Percentiles rank a stretch among this genome's conserved stretches.
These are phyloP conservation scores for Podaxis sp. DNA, from an alignment of 768 basidiomycete species.

Conservation along the genomic window DNA sequence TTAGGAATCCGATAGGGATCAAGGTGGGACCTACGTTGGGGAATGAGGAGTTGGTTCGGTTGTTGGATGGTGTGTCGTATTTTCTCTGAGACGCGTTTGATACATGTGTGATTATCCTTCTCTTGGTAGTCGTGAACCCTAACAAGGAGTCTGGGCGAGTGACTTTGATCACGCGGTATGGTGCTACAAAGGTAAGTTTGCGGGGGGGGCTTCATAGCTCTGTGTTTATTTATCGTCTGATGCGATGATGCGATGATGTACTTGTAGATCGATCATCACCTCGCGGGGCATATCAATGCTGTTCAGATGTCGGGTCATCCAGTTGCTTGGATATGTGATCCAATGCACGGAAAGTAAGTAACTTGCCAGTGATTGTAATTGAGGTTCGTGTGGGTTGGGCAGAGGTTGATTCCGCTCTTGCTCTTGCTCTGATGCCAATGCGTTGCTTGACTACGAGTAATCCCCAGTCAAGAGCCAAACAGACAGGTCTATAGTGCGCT, in stretches of 20 bases:
- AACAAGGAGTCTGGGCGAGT: slow-evolving; percentile 77
- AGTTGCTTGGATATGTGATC: slow-evolving; percentile 93
- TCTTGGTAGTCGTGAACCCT: slow-evolving; percentile 75
- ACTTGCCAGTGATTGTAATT: not conserved
- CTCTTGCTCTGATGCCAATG: not conserved
- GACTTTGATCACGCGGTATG: slow-evolving; percentile 91
- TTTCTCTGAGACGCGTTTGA: not conserved
- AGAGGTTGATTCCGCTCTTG: not conserved
- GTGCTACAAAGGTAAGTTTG: slow-evolving; percentile 67
- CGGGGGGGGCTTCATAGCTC: not conserved
- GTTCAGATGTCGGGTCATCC: slow-evolving; percentile 81
- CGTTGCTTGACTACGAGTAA: not conserved
- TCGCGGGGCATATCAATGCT: slow-evolving; percentile 76
- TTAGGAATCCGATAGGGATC: slow-evolving; percentile 91
- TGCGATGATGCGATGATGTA: slow-evolving; percentile 8
- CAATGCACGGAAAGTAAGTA: slow-evolving; percentile 97
- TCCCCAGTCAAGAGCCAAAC: not conserved
- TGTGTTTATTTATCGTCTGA: not conserved
- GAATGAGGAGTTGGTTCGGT: slow-evolving; percentile 64
- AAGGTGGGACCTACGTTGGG: slow-evolving; percentile 93
- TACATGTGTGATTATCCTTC: slow-evolving; percentile 5
- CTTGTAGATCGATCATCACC: slow-evolving; percentile 64
- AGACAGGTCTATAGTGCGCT: not conserved
- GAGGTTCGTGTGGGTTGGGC: not conserved
- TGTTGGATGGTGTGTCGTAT: slow-evolving; percentile 65